Base-by-base conservation (phyloP, 352 stramenopile genomes). In the Globisporangium recalcitrans region DNA sequence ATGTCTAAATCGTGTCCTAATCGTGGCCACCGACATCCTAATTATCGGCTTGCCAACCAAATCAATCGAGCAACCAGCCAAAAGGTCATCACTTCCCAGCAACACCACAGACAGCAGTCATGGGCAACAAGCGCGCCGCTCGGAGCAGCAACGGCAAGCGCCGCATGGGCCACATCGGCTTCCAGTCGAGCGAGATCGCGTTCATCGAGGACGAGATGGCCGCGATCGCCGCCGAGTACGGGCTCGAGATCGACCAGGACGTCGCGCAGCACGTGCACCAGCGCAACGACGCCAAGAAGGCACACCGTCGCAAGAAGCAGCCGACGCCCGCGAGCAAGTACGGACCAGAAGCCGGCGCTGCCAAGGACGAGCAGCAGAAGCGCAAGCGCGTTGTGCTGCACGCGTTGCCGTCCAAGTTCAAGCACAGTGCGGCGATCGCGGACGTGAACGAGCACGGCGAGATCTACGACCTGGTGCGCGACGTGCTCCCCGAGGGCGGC, bases 141-240 rank as follows among this genome's bases (percentile, higher is more conserved):
- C 2, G 6, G 2, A 38, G 6, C 26, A 19, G 34, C 53, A 52
- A 13, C 13, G 57, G 70, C 32, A 93, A 93, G 77, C 82, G 85
- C 65, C 90, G 90, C 69, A 77, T 78, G 11, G 82, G 81, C 22
- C 75, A 83, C 70, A 67, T 91, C 57, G 82, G 82, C 58, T 89
- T 93, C 68, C 77, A 90, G 64, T 65, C 73, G 19, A 71, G 62
- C 58, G 82, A 93, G 60, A 90, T 93, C 62, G 84, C 82, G 59
- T 93, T 90, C 71, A 93, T 93, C 46, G 84, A 93, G 59, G 84
- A 93, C 49, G 84, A 93, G 62, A 93, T 93, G 77, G 82, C 78
- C 1, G 82, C 84, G 48, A 72, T 91, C 21, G 84, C 84, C 14
- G 74, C 75, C 54, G 84, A 93, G 72, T 93, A 91, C 65, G 84